These are phyloP conservation scores for Brassica juncea DNA, from an alignment of 345 rosid genomes.

Conservation along the genomic window DNA sequence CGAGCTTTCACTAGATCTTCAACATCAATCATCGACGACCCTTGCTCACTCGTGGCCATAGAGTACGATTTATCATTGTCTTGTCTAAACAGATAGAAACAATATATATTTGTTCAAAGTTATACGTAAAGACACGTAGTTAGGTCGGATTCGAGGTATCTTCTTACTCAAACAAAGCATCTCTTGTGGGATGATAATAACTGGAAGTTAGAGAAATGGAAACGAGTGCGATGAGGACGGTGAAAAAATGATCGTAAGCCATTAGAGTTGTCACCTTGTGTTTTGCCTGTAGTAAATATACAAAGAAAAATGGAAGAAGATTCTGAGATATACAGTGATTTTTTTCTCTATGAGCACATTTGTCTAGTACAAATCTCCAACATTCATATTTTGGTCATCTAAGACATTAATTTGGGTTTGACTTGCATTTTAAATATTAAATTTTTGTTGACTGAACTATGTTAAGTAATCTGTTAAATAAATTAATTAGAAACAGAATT, in stretches of 20 bases:
- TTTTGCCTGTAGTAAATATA: background rate
- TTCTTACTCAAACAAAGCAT: conserved; percentile 16
- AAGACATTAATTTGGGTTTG: no score
- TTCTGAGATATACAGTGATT: no score
- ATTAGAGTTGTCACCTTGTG: background rate
- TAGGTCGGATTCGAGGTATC: background rate
- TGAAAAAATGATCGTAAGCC: conserved; percentile 13
- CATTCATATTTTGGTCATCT: no score
- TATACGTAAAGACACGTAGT: background rate
- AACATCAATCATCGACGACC: background rate
- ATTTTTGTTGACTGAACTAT: no score
- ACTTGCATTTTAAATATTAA: no score
- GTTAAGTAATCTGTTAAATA: no score
- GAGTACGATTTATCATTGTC: conserved; percentile 4
- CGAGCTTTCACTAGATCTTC: background rate
- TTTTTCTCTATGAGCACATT: no score
- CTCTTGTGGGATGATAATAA: conserved; percentile 1
- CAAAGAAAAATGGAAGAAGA: no score
- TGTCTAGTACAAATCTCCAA: no score
- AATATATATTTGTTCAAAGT: background rate
- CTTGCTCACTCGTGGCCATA: conserved; percentile 5
- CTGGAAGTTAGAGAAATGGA: background rate
- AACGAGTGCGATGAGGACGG: conserved; percentile 9
- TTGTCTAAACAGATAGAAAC: conserved; percentile 15
- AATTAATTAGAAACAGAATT: no score